A percentile compares a stretch with the other conserved stretches of the same genome.
These are phyloP conservation scores for Diaporthe ilicicola DNA, from an alignment of 2,329 filamentous ascomycete species.

Conservation along the genomic window DNA sequence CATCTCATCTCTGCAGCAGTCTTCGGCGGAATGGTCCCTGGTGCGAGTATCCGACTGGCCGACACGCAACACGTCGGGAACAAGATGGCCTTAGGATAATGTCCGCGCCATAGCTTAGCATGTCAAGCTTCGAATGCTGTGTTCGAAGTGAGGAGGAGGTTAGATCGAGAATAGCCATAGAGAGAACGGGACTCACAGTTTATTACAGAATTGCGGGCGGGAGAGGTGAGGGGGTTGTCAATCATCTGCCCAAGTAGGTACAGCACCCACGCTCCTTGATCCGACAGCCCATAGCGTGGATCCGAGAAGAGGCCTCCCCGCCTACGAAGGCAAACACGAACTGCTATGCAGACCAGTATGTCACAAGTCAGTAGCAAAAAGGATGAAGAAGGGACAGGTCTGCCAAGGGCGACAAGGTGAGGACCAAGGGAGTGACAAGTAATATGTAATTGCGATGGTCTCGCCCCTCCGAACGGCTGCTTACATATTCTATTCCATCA, in stretches of 20 bases:
- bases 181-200: background rate
- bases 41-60: background rate
- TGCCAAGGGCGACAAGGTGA: background rate
- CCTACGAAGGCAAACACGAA: background rate
- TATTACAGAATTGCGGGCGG: too few relatives aligned
- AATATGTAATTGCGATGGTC: too few relatives aligned
- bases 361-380: background rate
- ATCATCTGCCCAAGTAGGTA: background rate
- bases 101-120: too few relatives aligned
- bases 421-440: background rate
- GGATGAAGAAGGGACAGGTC: background rate
- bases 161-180: background rate
- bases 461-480: background rate
- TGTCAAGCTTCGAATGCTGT: background rate
- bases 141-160: background rate
- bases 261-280: slow-evolving; percentile 2
- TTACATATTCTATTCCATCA: slow-evolving; percentile 10
- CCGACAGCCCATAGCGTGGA: background rate
- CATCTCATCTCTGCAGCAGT: background rate
- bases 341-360: too few relatives aligned
- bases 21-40: background rate
- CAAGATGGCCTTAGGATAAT: background rate
- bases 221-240: background rate
- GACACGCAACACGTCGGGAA: background rate
- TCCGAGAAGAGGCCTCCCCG: background rate